Base-by-base conservation (phyloP, 75 land plant species). In the Picea sitchensis region DNA sequence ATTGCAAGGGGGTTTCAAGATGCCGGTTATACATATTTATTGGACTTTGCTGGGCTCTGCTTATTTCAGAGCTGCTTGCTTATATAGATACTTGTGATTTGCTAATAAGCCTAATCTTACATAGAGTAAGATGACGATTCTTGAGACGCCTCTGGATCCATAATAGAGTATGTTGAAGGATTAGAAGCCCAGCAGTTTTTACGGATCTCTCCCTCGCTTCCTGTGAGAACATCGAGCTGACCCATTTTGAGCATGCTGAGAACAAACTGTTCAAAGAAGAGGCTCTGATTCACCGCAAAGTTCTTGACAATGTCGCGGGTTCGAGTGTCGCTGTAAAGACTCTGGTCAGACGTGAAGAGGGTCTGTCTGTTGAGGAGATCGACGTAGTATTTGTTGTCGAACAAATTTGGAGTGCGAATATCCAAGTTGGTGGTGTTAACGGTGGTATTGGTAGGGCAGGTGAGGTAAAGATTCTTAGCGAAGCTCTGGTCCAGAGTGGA, bases 171-270 rank as follows among this genome's bases (percentile, higher is more conserved):
- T 1, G 44, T 41, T 41, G 44, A 41, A 41, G 69, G 69, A 32
- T 79, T 79, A 8, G 79, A 34, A 36, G 20, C 23, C 11, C 34
- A 21, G 81, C 82, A 81, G 9, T 5, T 6, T 5, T 20, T 59
- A 1, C 82, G 63, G 15, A 81, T 63, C 36, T 76, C 23, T 21
- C 82, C 82, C 14, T 76, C 8, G 5, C 23, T 77, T 36, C 81
- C 82, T 2, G 81, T 77, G 11, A 76, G 80, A 2, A 81, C 80
- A 17, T 60, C 81, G 4, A 81, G 14, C 64, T 36, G 81, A 5
- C 82, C 47, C 82, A 81, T 77, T 47, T 81, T 81, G 31, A 75
- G 54, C 80, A 81, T 76, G 15, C 82, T 61, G 14, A 17, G 2
- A 6, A n/a, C 17, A 38, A 81, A 81, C 41, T n/a, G 78, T 9